Evolutionary conservation across 2,329 filamentous ascomycete species (phyloP).

Genomic region (Setomelanomma holmii): DNA sequence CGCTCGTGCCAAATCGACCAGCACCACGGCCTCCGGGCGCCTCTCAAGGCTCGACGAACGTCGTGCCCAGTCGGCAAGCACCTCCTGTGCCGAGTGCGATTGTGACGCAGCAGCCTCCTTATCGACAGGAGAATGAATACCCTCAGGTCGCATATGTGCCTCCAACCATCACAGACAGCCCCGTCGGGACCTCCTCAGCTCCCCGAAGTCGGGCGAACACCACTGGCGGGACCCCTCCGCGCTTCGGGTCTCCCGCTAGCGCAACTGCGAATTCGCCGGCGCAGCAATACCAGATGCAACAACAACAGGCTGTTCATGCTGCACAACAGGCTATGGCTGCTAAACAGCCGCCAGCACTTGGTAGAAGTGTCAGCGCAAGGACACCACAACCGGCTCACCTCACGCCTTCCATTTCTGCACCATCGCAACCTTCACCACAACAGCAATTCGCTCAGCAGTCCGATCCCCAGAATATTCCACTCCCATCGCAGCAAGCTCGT

Average conservation of each 20-base stretch:
- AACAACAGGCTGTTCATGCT: constrained; percentile 80
- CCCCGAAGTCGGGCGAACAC: constrained; percentile 55
- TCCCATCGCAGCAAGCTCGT: constrained; percentile 57
- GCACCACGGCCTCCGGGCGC: constrained; percentile 82
- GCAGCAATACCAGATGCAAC: constrained; percentile 75
- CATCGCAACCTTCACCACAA: constrained; percentile 57
- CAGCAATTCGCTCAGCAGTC: constrained; percentile 53
- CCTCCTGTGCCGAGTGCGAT: constrained; percentile 62
- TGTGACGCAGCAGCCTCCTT: constrained; percentile 34
- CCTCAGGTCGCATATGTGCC: constrained; percentile 53
- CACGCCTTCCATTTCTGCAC: constrained; percentile 52
- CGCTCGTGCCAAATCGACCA: constrained; percentile 78
- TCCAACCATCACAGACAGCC: constrained; percentile 48
- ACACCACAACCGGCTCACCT: constrained; percentile 42
- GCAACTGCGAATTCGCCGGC: constrained; percentile 48
- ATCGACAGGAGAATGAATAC: constrained; percentile 50
- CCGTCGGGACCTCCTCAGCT: constrained; percentile 43
- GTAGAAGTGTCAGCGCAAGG: constrained; percentile 76
- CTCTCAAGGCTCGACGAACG: constrained; percentile 52
- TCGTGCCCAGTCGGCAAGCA: constrained; percentile 64
- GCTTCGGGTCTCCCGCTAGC: constrained; percentile 56
- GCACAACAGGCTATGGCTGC: constrained; percentile 81
- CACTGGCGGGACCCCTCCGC: constrained; percentile 46
- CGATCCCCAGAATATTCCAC: constrained; percentile 53
- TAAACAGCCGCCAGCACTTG: constrained; percentile 64